Base-by-base conservation (phyloP, 768 basidiomycete species). In the Boletus vermiculosoides region DNA sequence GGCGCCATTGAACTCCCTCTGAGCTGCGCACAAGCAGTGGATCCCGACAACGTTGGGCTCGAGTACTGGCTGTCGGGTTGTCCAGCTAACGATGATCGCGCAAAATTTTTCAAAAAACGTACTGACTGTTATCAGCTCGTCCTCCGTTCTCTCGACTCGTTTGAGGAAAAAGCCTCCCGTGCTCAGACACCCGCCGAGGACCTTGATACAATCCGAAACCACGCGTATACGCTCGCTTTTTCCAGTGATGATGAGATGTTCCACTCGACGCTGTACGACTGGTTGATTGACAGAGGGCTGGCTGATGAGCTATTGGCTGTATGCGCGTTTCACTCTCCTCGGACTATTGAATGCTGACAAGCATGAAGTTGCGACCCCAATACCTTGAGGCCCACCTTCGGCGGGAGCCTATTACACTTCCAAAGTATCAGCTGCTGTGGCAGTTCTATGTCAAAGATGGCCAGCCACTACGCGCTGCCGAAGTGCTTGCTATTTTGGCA, bases 371-470 rank as follows among this genome's bases (percentile, higher is more conserved):
- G 78, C 84, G 90, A 41, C 92, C 94, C 0, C 78, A 84, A 18
- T 97, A 88, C 74, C 83, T 98, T 47, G 96, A 97, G 71, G 84
- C 86, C 5, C 92, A 95, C 73, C 83, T 98, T 30, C 80, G 82
- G 61, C 83, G 90, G 51, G 90, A 92, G 55, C 94, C 94, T 20
- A 74, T 80, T 1, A 88, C 87, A 1, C 85, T 90, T 16, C 82
- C 89, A 61, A 94, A 94, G 68, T 86, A 82, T 66, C 92, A 98
- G 64, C 75, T 99, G 2, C 77, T 98, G 3, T 98, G 97, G 97
- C 92, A 98, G 66, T 98, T 92, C 74, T 96, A 97, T 67, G 94
- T 96, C 51, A 91, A 96, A 65, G 88, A 92, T 63, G 88, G 89
- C 1, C 89, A 94, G 62, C 90, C 90, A 33, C 71, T 94, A 45